phyloP scores from a whole-genome alignment of 179 eudicot species.

The Sideroxylon spinosum region DNA sequence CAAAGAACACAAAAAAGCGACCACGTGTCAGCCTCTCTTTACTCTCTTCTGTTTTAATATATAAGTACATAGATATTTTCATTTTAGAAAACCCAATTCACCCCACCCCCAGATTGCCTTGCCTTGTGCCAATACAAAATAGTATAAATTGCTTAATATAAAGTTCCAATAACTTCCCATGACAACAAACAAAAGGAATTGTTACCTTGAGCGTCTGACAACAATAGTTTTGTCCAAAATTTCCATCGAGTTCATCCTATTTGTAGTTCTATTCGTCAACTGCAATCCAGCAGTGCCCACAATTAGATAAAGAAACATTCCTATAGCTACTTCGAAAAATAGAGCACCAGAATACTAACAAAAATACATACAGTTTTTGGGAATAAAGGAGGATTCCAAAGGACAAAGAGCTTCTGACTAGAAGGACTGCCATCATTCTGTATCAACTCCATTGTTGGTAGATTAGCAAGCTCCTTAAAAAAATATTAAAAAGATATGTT shows the following conservation, averaged over 20 bases:
- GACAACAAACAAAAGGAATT: neutral
- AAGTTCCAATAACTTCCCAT: neutral
- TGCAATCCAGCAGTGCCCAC: conserved; percentile 26
- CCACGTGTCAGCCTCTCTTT: too few relatives aligned
- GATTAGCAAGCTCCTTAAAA: conserved; percentile 70
- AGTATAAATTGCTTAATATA: neutral
- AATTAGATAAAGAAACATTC: conserved; percentile 15
- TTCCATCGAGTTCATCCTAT: conserved; percentile 16
- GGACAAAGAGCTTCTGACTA: conserved; percentile 70
- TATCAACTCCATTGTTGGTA: conserved; percentile 70
- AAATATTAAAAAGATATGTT: neutral
- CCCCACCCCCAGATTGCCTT: too few relatives aligned
- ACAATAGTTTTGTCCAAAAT: conserved; percentile 31
- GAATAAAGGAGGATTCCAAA: conserved; percentile 92
- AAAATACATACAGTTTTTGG: conserved; percentile 49
- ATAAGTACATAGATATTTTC: too few relatives aligned
- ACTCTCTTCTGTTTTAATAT: too few relatives aligned
- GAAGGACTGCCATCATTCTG: conserved; percentile 97
- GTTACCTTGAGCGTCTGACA: conserved; percentile 63
- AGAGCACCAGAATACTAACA: conserved; percentile 8
- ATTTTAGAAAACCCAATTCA: too few relatives aligned
- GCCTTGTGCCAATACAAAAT: neutral
- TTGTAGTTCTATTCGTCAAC: conserved; percentile 40
- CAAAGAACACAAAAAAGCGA: too few relatives aligned
- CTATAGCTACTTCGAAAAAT: conserved; percentile 5